Percentiles rank a stretch among this genome's conserved stretches.
phyloP scores from a whole-genome alignment of 2,329 filamentous ascomycete species.

The Penicillium sclerotigenum region DNA sequence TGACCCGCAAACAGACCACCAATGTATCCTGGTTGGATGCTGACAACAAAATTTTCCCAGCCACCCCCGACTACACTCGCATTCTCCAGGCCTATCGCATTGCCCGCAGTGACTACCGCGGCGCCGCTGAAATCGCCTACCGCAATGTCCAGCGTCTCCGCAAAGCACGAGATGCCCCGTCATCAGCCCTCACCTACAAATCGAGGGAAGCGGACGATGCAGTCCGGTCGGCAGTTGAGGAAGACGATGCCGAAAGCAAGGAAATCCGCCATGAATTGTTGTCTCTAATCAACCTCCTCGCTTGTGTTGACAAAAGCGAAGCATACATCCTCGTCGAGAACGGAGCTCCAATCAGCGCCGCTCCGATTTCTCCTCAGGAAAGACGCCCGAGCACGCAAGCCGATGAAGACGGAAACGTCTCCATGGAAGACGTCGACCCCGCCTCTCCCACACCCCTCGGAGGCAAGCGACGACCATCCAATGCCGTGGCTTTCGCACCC shows the following conservation, averaged over 20 bases:
- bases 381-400: conserved; percentile 45
- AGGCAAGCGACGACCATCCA: conserved; percentile 21
- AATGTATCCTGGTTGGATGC: conserved; percentile 48
- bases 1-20: conserved; percentile 67
- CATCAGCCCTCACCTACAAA: conserved; percentile 37
- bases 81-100: conserved; percentile 91
- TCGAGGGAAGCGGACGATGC: conserved; percentile 33
- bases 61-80: conserved; percentile 71
- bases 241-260: conserved; percentile 51
- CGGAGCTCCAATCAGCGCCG: conserved; percentile 17
- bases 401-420: conserved; percentile 40
- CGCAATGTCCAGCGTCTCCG: conserved; percentile 54
- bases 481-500: conserved; percentile 21
- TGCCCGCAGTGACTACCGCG: conserved; percentile 79
- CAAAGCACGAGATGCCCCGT: conserved; percentile 33
- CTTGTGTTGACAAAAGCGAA: conserved; percentile 77
- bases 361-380: conserved; percentile 34
- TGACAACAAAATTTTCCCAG: conserved; percentile 33
- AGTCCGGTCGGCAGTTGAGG: conserved; percentile 30
- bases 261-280: conserved; percentile 68
- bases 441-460: conserved; percentile 15
- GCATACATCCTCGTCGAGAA: conserved; percentile 66
- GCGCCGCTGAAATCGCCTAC: conserved; percentile 60
- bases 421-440: conserved; percentile 38
- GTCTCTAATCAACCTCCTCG: conserved; percentile 88